Percentiles rank a stretch among this genome's conserved stretches.
These are phyloP conservation scores for Pythium rhizo-oryzae DNA, from an alignment of 352 stramenopile species.

Conservation along the genomic window DNA sequence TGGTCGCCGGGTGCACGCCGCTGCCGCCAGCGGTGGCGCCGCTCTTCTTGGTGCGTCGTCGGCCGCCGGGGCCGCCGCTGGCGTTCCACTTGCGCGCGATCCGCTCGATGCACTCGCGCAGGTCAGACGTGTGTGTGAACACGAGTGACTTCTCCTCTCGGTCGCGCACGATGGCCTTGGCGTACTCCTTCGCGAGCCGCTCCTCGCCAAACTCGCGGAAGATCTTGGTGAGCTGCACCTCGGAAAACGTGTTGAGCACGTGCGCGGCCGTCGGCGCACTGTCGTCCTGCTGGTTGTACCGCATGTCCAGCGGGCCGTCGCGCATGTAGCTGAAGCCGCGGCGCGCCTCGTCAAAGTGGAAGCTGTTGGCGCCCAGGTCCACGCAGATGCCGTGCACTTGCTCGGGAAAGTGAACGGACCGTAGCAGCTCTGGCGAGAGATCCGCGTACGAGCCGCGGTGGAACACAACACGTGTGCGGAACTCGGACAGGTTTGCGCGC, in stretches of 20 bases:
- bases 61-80: conserved; percentile 10
- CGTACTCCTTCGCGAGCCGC: conserved; percentile 75
- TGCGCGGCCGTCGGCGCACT: conserved; percentile 49
- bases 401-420: conserved; percentile 40
- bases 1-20: conserved; percentile 66
- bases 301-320: conserved; percentile 82
- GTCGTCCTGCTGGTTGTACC: conserved; percentile 58
- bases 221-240: conserved; percentile 77
- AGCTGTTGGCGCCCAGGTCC: conserved; percentile 83
- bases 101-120: conserved; percentile 76
- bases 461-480: conserved; percentile 58
- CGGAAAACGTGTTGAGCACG: conserved; percentile 69
- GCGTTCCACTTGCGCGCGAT: conserved; percentile 73
- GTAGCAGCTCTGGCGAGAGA: conserved; percentile 40
- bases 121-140: conserved; percentile 65
- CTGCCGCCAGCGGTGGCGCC: background rate
- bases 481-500: conserved; percentile 48
- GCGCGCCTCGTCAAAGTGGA: conserved; percentile 71
- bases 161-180: conserved; percentile 76
- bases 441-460: conserved; percentile 63
- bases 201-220: conserved; percentile 78
- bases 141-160: conserved; percentile 48
- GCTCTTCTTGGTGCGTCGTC: conserved; percentile 10
- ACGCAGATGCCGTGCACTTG: conserved; percentile 73
- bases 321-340: conserved; percentile 76